These are phyloP conservation scores for Xylaria sp. DNA, from an alignment of 2,329 filamentous ascomycete genomes.

Conservation along the genomic window DNA sequence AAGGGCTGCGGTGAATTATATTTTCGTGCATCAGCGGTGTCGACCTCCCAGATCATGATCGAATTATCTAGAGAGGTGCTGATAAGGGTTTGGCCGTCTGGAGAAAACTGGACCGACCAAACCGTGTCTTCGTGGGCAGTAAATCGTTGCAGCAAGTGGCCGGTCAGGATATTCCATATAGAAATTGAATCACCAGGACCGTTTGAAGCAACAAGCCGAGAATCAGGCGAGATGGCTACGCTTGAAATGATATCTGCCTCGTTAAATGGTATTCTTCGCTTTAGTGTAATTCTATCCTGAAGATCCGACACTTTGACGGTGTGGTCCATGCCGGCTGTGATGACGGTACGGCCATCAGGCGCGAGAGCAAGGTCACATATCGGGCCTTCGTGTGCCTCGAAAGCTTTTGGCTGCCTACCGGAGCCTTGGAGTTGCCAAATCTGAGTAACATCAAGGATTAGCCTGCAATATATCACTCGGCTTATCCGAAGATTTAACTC, in stretches of 20 bases:
- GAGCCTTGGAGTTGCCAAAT: neutral
- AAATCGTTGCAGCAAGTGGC: neutral
- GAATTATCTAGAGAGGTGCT: neutral
- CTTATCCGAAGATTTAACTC: neutral
- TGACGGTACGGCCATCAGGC: neutral
- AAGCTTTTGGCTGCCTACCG: neutral
- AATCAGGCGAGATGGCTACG: constrained; percentile 5
- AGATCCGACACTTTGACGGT: neutral
- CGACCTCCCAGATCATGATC: neutral
- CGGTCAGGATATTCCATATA: neutral
- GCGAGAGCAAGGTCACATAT: neutral
- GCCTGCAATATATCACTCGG: neutral
- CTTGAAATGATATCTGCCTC: neutral
- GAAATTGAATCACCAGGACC: neutral
- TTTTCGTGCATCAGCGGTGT: neutral
- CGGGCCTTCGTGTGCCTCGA: neutral
- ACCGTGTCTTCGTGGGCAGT: neutral
- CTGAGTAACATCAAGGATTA: neutral
- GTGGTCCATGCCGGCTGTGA: neutral
- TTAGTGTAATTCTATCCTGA: too few species aligned
- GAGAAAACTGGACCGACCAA: neutral
- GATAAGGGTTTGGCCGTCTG: constrained; percentile 5
- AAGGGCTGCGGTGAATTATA: too few species aligned
- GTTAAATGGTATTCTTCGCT: too few species aligned
- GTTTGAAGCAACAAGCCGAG: neutral